Evolutionary conservation across 2,329 filamentous ascomycete species (phyloP).

Genomic region (Colletotrichum somersetense): DNA sequence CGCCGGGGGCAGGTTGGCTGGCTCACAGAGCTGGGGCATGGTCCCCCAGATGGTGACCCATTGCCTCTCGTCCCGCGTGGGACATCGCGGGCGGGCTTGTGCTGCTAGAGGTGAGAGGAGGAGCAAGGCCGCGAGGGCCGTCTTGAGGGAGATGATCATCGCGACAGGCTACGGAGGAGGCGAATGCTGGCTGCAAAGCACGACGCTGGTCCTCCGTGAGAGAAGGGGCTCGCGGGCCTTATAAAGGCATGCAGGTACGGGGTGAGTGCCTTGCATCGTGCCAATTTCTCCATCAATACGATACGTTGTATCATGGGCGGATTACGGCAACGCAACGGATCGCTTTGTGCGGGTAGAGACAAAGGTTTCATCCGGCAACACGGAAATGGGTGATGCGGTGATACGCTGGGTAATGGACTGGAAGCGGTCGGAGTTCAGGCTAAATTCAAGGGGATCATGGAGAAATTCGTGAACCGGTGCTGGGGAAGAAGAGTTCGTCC

Average conservation of each 20-base stretch:
- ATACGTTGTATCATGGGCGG: slow-evolving; percentile 8
- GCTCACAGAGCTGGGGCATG: slow-evolving; percentile 74
- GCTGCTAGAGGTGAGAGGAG: slow-evolving; percentile 14
- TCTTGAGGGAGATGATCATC: slow-evolving; percentile 34
- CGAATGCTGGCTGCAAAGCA: slow-evolving; percentile 2
- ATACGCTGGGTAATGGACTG: slow-evolving; percentile 11
- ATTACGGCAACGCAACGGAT: not conserved
- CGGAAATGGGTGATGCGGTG: slow-evolving; percentile 16
- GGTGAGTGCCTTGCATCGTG: slow-evolving; percentile 6
- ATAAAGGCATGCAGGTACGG: slow-evolving; percentile 7
- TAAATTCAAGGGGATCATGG: slow-evolving; percentile 30
- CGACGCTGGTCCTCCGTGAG: not conserved
- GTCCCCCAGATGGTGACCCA: slow-evolving; percentile 74
- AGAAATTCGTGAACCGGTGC: slow-evolving; percentile 18
- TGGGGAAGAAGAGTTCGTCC: slow-evolving; percentile 36
- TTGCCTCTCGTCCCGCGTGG: slow-evolving; percentile 51
- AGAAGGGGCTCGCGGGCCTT: not conserved
- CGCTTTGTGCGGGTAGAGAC: slow-evolving; percentile 19
- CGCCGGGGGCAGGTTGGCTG: slow-evolving; percentile 66
- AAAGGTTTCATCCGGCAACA: slow-evolving; percentile 27
- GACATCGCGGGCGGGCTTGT: slow-evolving; percentile 25
- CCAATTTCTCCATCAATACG: slow-evolving; percentile 30
- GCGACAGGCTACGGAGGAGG: not conserved
- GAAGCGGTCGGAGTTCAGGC: slow-evolving; percentile 35
- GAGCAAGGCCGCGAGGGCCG: slow-evolving; percentile 36